Evolutionary conservation across 306 rosid species (phyloP).

Genomic region (Ormosia emarginata): DNA sequence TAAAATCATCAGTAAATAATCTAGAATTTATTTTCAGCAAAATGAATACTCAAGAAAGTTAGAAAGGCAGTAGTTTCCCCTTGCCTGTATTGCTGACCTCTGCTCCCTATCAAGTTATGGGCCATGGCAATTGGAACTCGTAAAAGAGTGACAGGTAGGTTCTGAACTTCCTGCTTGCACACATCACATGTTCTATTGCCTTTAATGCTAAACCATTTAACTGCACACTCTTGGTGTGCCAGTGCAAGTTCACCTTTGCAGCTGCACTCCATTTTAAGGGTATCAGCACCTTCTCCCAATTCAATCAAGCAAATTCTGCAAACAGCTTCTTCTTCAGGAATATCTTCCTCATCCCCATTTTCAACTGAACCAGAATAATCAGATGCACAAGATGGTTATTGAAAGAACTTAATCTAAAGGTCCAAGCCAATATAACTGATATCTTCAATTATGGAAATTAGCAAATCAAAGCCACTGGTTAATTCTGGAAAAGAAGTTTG

Average conservation of each 20-base stretch:
- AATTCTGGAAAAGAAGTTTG: not conserved
- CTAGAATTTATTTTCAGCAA: not conserved
- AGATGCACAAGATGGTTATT: conserved; percentile 35
- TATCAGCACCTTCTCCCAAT: conserved; percentile 49
- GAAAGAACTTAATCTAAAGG: conserved; percentile 12
- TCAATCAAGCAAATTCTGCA: conserved; percentile 71
- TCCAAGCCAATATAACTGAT: not conserved
- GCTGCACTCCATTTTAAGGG: conserved; percentile 73
- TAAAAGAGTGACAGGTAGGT: conserved; percentile 58
- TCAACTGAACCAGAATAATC: conserved; percentile 53
- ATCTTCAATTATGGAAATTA: conserved; percentile 16
- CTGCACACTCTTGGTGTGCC: conserved; percentile 68
- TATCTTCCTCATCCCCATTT: conserved; percentile 46
- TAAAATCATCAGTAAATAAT: not conserved
- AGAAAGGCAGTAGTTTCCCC: conserved; percentile 6
- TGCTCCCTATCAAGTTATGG: conserved; percentile 26
- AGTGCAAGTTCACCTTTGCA: conserved; percentile 81
- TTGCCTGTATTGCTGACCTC: conserved; percentile 46
- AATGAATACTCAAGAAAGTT: not conserved
- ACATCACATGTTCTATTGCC: conserved; percentile 72
- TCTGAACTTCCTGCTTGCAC: conserved; percentile 64
- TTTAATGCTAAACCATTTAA: conserved; percentile 75
- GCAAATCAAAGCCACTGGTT: not conserved
- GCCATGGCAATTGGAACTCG: conserved; percentile 23
- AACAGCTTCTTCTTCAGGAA: conserved; percentile 57